Percentiles rank a stretch among this genome's conserved stretches.
Conservation (phyloP, 306 rosid species). For the Potentilla sterilis region DNA sequence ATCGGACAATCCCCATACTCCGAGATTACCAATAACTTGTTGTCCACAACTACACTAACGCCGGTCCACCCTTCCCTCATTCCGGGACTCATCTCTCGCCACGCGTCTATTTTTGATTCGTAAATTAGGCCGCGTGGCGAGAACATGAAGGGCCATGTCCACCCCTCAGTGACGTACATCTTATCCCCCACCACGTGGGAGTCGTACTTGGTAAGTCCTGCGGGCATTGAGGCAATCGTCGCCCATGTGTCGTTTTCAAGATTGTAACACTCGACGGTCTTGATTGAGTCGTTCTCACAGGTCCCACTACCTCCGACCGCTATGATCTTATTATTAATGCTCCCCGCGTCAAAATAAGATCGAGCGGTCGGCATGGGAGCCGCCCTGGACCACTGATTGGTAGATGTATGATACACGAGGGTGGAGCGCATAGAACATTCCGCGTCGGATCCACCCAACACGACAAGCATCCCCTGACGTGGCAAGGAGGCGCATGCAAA, state of each 20-base stretch:
- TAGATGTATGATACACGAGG: constrained; percentile 34
- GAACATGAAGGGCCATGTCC: constrained; percentile 64
- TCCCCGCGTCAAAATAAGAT: constrained; percentile 31
- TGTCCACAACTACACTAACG: constrained; percentile 38
- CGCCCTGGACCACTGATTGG: constrained; percentile 46
- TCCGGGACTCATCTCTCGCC: constrained; percentile 46
- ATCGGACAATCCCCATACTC: constrained; percentile 58
- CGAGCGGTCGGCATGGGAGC: constrained; percentile 17
- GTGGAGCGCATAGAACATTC: constrained; percentile 20
- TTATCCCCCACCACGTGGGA: constrained; percentile 36
- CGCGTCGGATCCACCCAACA: constrained; percentile 34
- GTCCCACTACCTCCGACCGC: constrained; percentile 29
- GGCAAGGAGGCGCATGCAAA: constrained; percentile 46
- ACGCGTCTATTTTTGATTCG: constrained; percentile 32
- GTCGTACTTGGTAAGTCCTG: constrained; percentile 26
- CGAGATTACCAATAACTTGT: constrained; percentile 41
- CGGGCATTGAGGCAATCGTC: background rate
- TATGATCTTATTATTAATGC: constrained; percentile 36
- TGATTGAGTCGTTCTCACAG: background rate
- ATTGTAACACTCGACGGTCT: constrained; percentile 35
- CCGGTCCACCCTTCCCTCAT: constrained; percentile 80
- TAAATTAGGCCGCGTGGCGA: constrained; percentile 49
- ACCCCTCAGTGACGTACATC: constrained; percentile 69
- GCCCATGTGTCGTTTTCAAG: constrained; percentile 48
- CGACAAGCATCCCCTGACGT: constrained; percentile 50